Evolutionary conservation across 768 basidiomycete species (phyloP).

Genomic region (Tremella yokohamensis): DNA sequence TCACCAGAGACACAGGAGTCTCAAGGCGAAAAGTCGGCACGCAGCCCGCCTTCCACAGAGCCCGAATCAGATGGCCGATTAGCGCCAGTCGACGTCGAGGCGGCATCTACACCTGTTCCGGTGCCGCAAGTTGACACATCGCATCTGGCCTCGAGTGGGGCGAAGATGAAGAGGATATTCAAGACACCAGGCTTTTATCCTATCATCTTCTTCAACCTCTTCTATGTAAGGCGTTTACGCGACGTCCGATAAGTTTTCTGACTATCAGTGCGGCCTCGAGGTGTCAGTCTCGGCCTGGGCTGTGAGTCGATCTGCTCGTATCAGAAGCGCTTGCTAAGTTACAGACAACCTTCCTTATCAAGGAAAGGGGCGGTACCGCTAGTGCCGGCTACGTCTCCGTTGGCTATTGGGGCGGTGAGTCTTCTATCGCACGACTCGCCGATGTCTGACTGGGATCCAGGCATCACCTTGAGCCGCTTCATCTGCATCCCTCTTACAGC

Average conservation of each 20-base stretch:
- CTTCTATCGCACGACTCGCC: background rate
- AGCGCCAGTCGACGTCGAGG: too few species aligned
- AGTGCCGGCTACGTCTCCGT: conserved; percentile 35
- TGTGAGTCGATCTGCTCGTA: conserved; percentile 12
- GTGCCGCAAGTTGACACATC: background rate
- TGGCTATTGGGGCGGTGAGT: conserved; percentile 39
- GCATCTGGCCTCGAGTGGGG: background rate
- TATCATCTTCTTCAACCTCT: conserved; percentile 30
- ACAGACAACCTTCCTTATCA: conserved; percentile 16
- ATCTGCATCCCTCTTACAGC: conserved; percentile 56
- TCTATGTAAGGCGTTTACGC: conserved; percentile 31
- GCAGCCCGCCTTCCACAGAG: background rate
- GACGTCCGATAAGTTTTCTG: too few species aligned
- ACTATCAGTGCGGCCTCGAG: conserved; percentile 35
- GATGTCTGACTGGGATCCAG: background rate
- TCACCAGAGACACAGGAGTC: background rate
- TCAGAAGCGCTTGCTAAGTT: conserved; percentile 8
- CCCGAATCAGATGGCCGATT: too few species aligned
- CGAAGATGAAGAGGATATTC: conserved; percentile 28
- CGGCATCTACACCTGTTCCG: background rate
- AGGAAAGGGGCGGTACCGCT: conserved; percentile 11
- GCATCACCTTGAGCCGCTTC: conserved; percentile 56
- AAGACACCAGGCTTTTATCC: conserved; percentile 23
- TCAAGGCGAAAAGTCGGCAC: background rate
- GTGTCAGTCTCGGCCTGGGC: conserved; percentile 42